Evolutionary conservation across 2,329 filamentous ascomycete species (phyloP), one percentile per base, ranked within the genome.

Genomic region (Sporothrix brasiliensis): DNA sequence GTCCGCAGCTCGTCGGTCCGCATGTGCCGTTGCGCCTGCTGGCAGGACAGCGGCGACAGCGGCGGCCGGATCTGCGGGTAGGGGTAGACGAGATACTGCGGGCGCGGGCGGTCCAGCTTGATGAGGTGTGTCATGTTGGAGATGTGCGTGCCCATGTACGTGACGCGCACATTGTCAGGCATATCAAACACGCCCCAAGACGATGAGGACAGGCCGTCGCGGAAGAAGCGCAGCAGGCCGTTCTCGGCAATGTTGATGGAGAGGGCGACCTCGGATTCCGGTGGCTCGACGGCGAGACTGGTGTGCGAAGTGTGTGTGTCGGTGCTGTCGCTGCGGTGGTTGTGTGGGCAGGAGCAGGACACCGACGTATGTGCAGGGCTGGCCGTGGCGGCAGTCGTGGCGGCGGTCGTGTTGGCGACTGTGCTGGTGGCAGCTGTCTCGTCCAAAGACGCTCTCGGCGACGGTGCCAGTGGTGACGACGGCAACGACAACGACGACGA

Each of bases 111-210:
- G 54, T 70, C 68, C 7, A 72, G 71, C 50, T 68, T 63, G 21
- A 72, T 69, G 16, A 72, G 71, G 34, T 72, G 71, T 3, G 68
- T 53, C 68, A 72, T 70, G 58, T 72, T 72, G 65, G 71, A 70
- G 10, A 53, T 70, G 49, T 66, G 68, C 5, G 68, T 70, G 56
- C 71, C 68, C 27, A 68, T 67, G 41, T 72, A 72, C 5, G 63
- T 44, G 4, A 69, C 58, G 7, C 71, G 68, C 5, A 72, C 49
- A 21, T 58, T 61, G 65, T 70, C 68, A 7, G 65, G 65, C 7
- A 16, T 7, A 34, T 72, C 71, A 58, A 72, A 72, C 4, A 70
- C 49, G 4, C 50, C 56, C 71, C 71, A 72, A 7, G 60, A 27
- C 16, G 66, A 21, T 19, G 71, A 70, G 1, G 71, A 41, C 19